Evolutionary conservation across 306 rosid species (phyloP).

Genomic region (Astragalus glycyphyllos): DNA sequence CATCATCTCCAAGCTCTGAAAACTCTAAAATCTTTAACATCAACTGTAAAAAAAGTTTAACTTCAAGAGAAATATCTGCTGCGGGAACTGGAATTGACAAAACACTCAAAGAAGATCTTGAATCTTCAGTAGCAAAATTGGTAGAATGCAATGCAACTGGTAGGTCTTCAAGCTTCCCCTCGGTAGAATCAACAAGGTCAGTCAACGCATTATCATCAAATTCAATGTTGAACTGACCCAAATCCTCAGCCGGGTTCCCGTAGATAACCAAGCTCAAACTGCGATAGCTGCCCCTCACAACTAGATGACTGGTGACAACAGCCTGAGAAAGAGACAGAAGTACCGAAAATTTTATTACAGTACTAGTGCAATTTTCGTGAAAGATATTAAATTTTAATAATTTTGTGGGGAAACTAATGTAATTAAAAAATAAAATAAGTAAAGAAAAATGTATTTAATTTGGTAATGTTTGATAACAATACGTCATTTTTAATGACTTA

Average conservation of each 20-base stretch:
- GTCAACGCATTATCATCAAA: conserved; percentile 86
- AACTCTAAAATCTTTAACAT: conserved; percentile 70
- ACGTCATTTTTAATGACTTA: no score
- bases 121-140: conserved; percentile 63
- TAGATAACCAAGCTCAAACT: conserved; percentile 92
- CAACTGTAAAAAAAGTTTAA: conserved; percentile 73
- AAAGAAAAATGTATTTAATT: no score
- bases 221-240: conserved; percentile 96
- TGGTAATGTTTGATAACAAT: no score
- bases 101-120: conserved; percentile 60
- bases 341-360: conserved; percentile 21
- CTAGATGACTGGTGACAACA: conserved; percentile 91
- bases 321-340: conserved; percentile 64
- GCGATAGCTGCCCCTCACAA: conserved; percentile 98
- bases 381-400: no score
- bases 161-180: conserved; percentile 91
- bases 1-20: conserved; percentile 63
- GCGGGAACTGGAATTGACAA: conserved; percentile 70
- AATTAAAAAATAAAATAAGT: no score
- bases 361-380: no score
- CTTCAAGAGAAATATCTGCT: conserved; percentile 72
- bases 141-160: conserved; percentile 81
- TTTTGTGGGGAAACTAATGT: no score
- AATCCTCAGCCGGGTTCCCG: conserved; percentile 96
- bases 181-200: conserved; percentile 82